phyloP scores from a whole-genome alignment of 202 grass and related monocot genomes.

The Musa balbisiana region DNA sequence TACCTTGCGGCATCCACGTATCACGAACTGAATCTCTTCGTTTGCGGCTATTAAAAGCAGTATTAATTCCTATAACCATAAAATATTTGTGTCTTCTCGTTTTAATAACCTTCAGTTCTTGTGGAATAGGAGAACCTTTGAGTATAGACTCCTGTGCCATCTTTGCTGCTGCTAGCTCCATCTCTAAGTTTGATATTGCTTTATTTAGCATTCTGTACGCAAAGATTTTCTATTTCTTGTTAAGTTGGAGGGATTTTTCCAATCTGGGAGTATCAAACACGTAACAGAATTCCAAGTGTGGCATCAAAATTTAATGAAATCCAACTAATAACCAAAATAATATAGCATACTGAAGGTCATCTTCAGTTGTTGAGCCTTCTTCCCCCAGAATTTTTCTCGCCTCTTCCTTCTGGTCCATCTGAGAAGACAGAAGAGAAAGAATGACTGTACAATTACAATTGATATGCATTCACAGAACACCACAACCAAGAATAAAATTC shows the following conservation, averaged over 20 bases:
- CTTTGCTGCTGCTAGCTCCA: conserved; percentile 21
- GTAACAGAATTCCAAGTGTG: too few relatives aligned
- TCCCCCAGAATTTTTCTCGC: neutral
- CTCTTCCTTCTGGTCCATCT: neutral
- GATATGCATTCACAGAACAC: neutral
- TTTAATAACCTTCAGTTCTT: conserved; percentile 17
- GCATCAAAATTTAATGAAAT: neutral
- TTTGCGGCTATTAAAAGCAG: conserved; percentile 26
- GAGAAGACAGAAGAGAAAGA: neutral
- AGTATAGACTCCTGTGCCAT: conserved; percentile 19
- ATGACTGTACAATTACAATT: neutral
- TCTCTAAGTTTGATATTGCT: conserved; percentile 20
- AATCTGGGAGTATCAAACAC: neutral
- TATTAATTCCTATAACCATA: conserved; percentile 33
- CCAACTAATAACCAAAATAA: neutral
- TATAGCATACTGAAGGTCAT: conserved; percentile 13
- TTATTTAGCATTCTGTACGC: conserved; percentile 6
- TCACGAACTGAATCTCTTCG: conserved; percentile 24
- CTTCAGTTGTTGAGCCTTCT: neutral
- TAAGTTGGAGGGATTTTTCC: neutral
- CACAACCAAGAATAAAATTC: neutral
- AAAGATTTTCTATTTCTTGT: conserved; percentile 7
- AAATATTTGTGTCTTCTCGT: conserved; percentile 19
- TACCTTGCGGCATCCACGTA: conserved; percentile 31
- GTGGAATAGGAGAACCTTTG: conserved; percentile 17